Conservation (phyloP, 2,329 filamentous ascomycete species). For the Aspergillus sp. region DNA sequence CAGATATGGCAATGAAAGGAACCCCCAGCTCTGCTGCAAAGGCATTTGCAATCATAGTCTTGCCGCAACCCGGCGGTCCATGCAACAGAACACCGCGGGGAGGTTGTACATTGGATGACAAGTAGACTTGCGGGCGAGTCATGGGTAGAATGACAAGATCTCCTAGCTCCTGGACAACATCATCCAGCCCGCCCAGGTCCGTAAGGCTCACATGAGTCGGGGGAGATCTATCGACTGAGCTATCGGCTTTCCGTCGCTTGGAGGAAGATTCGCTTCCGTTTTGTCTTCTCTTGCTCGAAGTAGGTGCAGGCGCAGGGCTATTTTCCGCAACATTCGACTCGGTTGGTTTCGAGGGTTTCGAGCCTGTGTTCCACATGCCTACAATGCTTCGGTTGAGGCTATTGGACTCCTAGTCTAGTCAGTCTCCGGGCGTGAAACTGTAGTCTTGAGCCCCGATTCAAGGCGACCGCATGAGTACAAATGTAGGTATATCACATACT, state of each 20-base stretch:
- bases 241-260: constrained; percentile 60
- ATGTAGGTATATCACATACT: constrained; percentile 16
- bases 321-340: constrained; percentile 21
- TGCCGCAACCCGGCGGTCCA: constrained; percentile 80
- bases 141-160: constrained; percentile 71
- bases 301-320: constrained; percentile 21
- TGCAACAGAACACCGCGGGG: constrained; percentile 73
- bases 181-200: constrained; percentile 73
- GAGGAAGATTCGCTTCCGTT: constrained; percentile 61
- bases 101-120: constrained; percentile 61
- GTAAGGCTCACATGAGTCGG: constrained; percentile 64
- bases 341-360: constrained; percentile 26
- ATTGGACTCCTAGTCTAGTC: constrained; percentile 48
- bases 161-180: constrained; percentile 64
- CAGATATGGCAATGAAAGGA: constrained; percentile 76
- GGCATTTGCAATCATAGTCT: constrained; percentile 77
- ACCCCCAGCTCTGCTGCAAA: constrained; percentile 71
- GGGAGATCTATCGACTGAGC: constrained; percentile 57
- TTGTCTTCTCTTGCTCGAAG: constrained; percentile 52
- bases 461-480: too few species aligned
- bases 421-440: constrained; percentile 6
- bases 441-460: not conserved
- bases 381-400: constrained; percentile 64
- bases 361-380: constrained; percentile 50
- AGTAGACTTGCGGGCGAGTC: constrained; percentile 61